These are phyloP conservation scores for Rhizopus sp. DNA, from an alignment of 371 early-diverging fungal species.

Conservation along the genomic window DNA sequence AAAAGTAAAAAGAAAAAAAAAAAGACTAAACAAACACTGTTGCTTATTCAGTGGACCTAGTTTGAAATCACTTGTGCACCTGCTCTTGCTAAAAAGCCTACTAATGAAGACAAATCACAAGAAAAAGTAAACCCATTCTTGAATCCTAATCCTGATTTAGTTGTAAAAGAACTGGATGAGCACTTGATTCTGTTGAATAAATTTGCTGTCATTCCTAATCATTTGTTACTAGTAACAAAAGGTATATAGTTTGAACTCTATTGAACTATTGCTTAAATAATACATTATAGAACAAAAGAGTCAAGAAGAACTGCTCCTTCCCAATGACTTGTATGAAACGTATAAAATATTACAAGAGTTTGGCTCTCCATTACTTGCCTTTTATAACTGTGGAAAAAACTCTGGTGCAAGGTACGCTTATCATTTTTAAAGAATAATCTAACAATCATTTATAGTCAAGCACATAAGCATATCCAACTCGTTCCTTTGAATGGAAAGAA, in stretches of 20 bases:
- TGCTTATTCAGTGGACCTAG: slow-evolving; percentile 1
- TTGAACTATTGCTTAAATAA: not conserved
- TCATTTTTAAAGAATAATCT: not conserved
- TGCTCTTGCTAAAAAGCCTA: slow-evolving; percentile 20
- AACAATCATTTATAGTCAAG: slow-evolving; percentile 38
- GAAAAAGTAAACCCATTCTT: slow-evolving; percentile 66
- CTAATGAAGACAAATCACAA: slow-evolving; percentile 19
- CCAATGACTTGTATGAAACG: slow-evolving; percentile 57
- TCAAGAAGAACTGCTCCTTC: slow-evolving; percentile 64
- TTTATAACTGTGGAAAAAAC: slow-evolving; percentile 73
- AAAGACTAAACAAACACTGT: not conserved
- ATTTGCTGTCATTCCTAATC: slow-evolving; percentile 68
- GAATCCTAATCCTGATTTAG: slow-evolving; percentile 63
- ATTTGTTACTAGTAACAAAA: slow-evolving; percentile 73
- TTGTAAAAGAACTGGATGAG: slow-evolving; percentile 54
- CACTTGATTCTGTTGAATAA: slow-evolving; percentile 76
- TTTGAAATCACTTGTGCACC: slow-evolving; percentile 22
- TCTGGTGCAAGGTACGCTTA: slow-evolving; percentile 68
- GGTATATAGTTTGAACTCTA: slow-evolving; percentile 40
- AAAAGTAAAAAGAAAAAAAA: slow-evolving; percentile 26
- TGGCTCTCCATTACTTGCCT: slow-evolving; percentile 53
- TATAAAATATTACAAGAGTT: slow-evolving; percentile 54
- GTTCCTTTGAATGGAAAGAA: slow-evolving; percentile 46
- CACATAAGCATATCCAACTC: slow-evolving; percentile 77
- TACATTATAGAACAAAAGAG: slow-evolving; percentile 22